These are phyloP conservation scores for Fusarium sp. DNA, from an alignment of 2,329 filamentous ascomycete species.

Conservation along the genomic window DNA sequence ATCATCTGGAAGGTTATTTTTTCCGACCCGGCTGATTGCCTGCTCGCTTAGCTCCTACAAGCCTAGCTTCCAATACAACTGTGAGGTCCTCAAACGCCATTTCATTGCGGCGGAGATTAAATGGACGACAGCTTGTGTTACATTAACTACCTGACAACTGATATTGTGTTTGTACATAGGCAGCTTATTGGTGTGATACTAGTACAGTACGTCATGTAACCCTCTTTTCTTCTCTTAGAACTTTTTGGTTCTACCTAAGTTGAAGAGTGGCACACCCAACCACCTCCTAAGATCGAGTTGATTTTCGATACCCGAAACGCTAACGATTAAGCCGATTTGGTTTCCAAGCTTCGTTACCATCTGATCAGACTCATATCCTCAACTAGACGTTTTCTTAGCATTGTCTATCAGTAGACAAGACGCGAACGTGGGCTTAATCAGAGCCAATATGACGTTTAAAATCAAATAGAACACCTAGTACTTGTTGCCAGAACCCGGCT, in stretches of 20 bases:
- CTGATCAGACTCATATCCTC: background rate
- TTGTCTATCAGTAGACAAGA: background rate
- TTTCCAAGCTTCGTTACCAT: background rate
- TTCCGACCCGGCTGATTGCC: constrained; percentile 25
- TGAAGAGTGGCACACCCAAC: too few species aligned
- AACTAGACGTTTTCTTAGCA: background rate
- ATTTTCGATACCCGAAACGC: too few species aligned
- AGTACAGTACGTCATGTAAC: too few species aligned
- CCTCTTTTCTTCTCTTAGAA: too few species aligned
- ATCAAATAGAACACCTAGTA: background rate
- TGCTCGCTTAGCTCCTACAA: background rate
- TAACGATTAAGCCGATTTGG: background rate
- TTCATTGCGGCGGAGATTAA: background rate
- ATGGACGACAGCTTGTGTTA: background rate
- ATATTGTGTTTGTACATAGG: background rate
- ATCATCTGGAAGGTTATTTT: constrained; percentile 21
- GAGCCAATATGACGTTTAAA: background rate
- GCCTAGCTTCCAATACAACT: background rate
- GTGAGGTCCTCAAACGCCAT: background rate
- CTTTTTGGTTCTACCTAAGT: too few species aligned
- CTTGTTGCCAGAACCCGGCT: background rate
- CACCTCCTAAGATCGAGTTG: too few species aligned
- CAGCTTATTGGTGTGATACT: too few species aligned
- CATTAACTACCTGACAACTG: background rate
- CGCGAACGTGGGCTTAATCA: background rate